Evolutionary conservation across 116 monocot genomes (phyloP), one percentile per base, ranked within the genome.

Genomic region (Posidonia oceanica): DNA sequence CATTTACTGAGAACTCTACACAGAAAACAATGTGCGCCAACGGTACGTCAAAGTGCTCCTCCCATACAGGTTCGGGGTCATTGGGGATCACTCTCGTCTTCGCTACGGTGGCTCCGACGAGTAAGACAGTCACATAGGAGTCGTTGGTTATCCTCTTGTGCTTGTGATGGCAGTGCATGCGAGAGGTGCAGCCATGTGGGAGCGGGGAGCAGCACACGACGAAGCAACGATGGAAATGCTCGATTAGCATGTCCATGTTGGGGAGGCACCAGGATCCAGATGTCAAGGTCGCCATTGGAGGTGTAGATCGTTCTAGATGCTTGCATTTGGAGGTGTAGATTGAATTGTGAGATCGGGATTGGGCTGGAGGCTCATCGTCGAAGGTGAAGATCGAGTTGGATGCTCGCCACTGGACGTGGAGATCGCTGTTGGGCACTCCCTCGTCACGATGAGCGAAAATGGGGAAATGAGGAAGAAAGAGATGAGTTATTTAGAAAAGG

Each of bases 251-350:
- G 29, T 29, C 1, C 29, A 29, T 81, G 78, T 94, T 94, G 63
- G 90, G 90, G 74, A 94, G 90, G 60, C 29, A 29, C 53, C 71
- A 72, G 61, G 77, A 94, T 85, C 70, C 22, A 53, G 40, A 94
- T 77, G 65, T 85, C 72, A 29, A 94, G 87, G 69, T 94, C 90
- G 18, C 94, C 94, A 62, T 94, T 83, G 64, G 90, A 87, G 63
- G 80, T 69, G 62, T 85, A 54, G 38, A 67, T 59, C 66, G 56
- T 64, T 22, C 37, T 74, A 1, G 76, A 72, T 2, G 41, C 29
- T 29, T 29, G 29, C 29, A 0, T 29, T 29, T 29, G 0, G 29
- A 29, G 29, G 29, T 29, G 29, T 0, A 29, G 29, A 29, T 29
- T 1, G 1, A 29, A 0, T 29, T 1, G 29, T 29, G 29, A 29